Conservation (phyloP, 345 rosid species). For the Passiflora organensis region DNA sequence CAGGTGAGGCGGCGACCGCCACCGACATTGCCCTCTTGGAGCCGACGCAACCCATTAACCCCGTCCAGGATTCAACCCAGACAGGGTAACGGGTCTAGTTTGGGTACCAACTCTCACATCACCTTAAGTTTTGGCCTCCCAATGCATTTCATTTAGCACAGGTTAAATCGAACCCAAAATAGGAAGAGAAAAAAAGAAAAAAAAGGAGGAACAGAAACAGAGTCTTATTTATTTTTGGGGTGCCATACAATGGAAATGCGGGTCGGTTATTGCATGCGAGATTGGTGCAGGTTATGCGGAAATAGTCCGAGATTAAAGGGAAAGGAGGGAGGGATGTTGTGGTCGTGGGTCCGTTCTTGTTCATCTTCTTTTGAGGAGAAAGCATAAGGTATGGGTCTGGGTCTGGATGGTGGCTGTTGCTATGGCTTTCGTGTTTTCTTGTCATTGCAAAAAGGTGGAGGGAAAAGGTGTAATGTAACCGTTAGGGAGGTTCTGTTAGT, state of each 20-base stretch:
- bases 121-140: constrained; percentile 13
- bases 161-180: neutral
- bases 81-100: constrained; percentile 43
- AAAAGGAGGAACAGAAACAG: constrained; percentile 3
- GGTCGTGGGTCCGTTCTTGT: constrained; percentile 41
- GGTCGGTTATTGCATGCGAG: constrained; percentile 34
- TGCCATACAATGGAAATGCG: neutral
- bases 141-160: neutral
- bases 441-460: constrained; percentile 18
- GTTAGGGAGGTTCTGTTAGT: constrained; percentile 11
- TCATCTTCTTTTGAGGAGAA: constrained; percentile 18
- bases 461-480: constrained; percentile 18
- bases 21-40: constrained; percentile 40
- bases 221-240: constrained; percentile 6
- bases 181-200: constrained; percentile 8
- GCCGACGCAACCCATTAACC: constrained; percentile 70
- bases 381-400: neutral
- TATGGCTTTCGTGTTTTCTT: constrained; percentile 13
- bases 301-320: constrained; percentile 31
- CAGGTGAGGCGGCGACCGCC: constrained; percentile 42
- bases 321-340: constrained; percentile 24
- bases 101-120: constrained; percentile 35
- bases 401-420: neutral
- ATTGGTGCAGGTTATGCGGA: constrained; percentile 29
- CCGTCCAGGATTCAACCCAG: constrained; percentile 47